A percentile compares a stretch with the other conserved stretches of the same genome.
These are phyloP conservation scores for Paramecium octaurelia DNA, from an alignment of 73 alveolate genomes.

Conservation along the genomic window DNA sequence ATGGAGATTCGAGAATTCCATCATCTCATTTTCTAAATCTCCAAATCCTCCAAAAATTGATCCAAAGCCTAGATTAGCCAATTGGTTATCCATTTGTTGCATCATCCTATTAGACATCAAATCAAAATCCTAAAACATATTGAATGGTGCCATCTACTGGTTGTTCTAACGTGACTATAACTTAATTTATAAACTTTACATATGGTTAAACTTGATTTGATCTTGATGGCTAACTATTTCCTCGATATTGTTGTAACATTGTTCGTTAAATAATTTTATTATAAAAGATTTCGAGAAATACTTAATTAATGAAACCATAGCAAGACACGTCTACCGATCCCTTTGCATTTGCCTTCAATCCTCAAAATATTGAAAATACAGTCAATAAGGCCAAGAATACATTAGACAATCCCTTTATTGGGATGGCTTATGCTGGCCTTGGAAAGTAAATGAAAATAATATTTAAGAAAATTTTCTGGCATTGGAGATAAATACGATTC, in stretches of 20 bases:
- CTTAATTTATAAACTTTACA: neutral
- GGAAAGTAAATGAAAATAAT: conserved; percentile 27
- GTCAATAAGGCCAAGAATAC: neutral
- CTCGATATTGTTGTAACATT: neutral
- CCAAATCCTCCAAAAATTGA: neutral
- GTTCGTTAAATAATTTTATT: neutral
- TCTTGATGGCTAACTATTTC: neutral
- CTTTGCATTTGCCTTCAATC: conserved; percentile 26
- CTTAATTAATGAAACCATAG: neutral
- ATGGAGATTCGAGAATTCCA: conserved; percentile 12
- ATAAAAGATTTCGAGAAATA: conserved; percentile 2
- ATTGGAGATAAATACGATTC: conserved; percentile 42
- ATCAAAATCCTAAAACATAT: conserved; percentile 4
- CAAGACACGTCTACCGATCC: conserved; percentile 33
- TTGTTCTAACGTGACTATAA: neutral
- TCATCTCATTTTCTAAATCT: conserved; percentile 6
- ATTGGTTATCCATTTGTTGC: neutral
- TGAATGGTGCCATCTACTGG: neutral
- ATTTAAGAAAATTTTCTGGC: neutral
- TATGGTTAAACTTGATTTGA: neutral
- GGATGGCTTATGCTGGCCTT: neutral
- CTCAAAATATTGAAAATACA: neutral
- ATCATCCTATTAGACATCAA: neutral
- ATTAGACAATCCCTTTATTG: conserved; percentile 26
- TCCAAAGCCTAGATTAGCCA: neutral